Evolutionary conservation across 495 filamentous ascomycete species (phyloP).

Genomic region (Aeminium ludgeri): DNA sequence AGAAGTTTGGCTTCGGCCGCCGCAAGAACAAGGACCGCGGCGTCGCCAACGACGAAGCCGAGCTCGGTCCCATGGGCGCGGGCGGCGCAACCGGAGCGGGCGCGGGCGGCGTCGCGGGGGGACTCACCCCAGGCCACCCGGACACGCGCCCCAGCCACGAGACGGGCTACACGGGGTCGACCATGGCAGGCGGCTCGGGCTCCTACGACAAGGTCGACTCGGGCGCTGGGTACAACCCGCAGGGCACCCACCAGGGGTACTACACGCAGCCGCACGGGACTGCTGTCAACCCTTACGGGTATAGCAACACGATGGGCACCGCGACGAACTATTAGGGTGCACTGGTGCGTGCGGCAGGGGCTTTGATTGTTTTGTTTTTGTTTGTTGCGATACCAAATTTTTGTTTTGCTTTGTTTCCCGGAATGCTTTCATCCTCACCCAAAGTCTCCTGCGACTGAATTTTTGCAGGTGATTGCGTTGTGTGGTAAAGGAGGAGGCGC

Average conservation of each 20-base stretch:
- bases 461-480: too few species aligned
- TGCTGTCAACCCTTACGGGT: constrained; percentile 19
- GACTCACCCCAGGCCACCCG: constrained; percentile 10
- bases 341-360: too few species aligned
- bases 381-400: too few species aligned
- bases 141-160: constrained; percentile 22
- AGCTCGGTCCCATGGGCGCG: too few species aligned
- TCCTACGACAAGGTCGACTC: constrained; percentile 10
- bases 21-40: constrained; percentile 23
- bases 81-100: constrained; percentile 15
- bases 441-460: too few species aligned
- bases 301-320: constrained; percentile 14
- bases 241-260: constrained; percentile 12
- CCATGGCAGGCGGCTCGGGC: constrained; percentile 4
- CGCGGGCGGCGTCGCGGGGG: constrained; percentile 7
- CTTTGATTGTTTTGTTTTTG: too few species aligned
- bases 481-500: too few species aligned
- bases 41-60: constrained; percentile 17
- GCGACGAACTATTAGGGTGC: constrained; percentile 18
- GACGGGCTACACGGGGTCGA: constrained; percentile 19
- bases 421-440: too few species aligned
- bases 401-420: too few species aligned
- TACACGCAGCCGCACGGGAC: constrained; percentile 16
- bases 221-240: constrained; percentile 10
- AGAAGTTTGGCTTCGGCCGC: constrained; percentile 34